phyloP scores from a whole-genome alignment of 306 rosid genomes.

The Luffa acutangula region DNA sequence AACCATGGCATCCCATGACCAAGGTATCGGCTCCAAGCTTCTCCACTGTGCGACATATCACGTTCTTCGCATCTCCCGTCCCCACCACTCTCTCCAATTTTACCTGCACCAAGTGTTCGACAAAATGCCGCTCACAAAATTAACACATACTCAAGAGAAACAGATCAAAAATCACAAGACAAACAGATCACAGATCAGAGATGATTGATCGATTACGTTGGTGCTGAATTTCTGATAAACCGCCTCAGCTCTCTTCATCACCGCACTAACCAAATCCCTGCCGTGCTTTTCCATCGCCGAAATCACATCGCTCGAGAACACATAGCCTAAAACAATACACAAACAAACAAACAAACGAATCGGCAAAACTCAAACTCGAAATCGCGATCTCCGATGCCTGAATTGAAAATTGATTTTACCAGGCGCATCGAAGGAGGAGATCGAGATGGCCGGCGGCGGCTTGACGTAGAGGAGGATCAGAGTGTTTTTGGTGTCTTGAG shows the following conservation, averaged over 20 bases:
- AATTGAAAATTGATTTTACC: constrained; percentile 26
- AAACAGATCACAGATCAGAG: background rate
- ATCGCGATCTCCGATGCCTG: background rate
- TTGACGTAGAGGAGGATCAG: constrained; percentile 66
- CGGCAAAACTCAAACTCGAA: background rate
- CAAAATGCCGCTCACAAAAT: background rate
- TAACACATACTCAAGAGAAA: background rate
- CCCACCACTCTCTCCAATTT: constrained; percentile 44
- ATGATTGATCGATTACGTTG: constrained; percentile 11
- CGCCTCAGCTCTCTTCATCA: constrained; percentile 65
- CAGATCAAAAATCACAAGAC: background rate
- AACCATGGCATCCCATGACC: constrained; percentile 78
- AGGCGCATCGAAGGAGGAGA: constrained; percentile 49
- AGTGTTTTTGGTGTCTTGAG: constrained; percentile 27
- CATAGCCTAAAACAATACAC: constrained; percentile 21
- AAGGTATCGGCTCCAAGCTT: constrained; percentile 53
- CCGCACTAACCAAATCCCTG: constrained; percentile 40
- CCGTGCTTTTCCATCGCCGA: constrained; percentile 41
- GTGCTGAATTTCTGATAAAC: constrained; percentile 30
- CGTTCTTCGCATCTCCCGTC: constrained; percentile 62
- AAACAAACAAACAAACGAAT: background rate
- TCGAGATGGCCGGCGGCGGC: constrained; percentile 45
- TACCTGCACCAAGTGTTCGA: constrained; percentile 26
- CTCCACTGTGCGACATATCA: constrained; percentile 50
- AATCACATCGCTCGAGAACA: constrained; percentile 43